Evolutionary conservation across 2,329 filamentous ascomycete species (phyloP).

Genomic region (Didymella keratinophila): DNA sequence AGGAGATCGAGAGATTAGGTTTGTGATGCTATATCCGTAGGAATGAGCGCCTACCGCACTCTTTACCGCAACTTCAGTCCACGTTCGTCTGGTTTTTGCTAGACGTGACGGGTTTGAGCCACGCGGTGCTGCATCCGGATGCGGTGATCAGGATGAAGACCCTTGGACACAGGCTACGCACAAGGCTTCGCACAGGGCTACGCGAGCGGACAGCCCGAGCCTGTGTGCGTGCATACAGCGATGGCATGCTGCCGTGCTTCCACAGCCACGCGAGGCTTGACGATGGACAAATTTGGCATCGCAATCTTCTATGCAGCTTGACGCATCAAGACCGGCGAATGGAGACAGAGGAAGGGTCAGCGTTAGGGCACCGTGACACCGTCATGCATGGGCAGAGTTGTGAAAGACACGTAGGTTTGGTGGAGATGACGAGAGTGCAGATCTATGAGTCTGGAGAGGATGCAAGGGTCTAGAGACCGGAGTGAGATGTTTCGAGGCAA

Average conservation of each 20-base stretch:
- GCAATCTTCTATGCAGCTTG: conserved; percentile 26
- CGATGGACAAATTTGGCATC: conserved; percentile 2
- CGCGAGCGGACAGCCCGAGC: conserved; percentile 17
- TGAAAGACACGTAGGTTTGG: conserved; percentile 20
- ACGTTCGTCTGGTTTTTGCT: not conserved
- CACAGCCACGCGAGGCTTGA: conserved; percentile 19
- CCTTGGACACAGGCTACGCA: conserved; percentile 4
- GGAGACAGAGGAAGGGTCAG: not conserved
- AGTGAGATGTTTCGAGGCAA: not conserved
- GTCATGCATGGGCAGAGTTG: conserved; percentile 28
- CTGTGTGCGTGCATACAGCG: conserved; percentile 4
- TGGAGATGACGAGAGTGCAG: conserved; percentile 14
- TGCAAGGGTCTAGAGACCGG: not conserved
- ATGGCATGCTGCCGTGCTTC: conserved; percentile 7
- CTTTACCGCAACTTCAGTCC: not conserved
- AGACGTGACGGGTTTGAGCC: not conserved
- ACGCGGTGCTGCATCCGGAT: conserved; percentile 10
- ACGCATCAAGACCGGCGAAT: conserved; percentile 25
- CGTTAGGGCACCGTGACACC: conserved; percentile 21
- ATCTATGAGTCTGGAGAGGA: conserved; percentile 9
- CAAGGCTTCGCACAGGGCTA: conserved; percentile 4
- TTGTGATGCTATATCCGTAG: not conserved
- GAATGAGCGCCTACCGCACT: conserved; percentile 1
- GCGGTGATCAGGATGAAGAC: conserved; percentile 5
- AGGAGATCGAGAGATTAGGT: conserved; percentile 1